These are phyloP conservation scores for Pseudogymnoascus sp. DNA, from an alignment of 2,329 filamentous ascomycete genomes.

Conservation along the genomic window DNA sequence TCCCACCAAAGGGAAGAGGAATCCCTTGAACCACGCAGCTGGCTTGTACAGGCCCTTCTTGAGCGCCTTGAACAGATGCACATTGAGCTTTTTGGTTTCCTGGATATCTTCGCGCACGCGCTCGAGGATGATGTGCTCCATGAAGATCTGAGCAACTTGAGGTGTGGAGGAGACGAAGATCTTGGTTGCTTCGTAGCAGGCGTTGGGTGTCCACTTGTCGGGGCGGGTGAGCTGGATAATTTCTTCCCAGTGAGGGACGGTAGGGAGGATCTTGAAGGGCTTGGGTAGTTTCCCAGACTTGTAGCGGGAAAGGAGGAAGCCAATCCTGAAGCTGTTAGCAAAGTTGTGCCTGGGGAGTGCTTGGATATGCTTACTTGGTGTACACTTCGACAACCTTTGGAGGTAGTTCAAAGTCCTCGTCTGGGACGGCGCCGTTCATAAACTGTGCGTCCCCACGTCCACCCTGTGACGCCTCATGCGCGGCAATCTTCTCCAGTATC, in stretches of 20 bases:
- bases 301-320: constrained; percentile 81
- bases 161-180: constrained; percentile 87
- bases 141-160: constrained; percentile 70
- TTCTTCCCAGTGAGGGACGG: constrained; percentile 84
- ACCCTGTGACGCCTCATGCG: constrained; percentile 65
- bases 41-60: constrained; percentile 94
- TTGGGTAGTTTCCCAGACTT: constrained; percentile 96
- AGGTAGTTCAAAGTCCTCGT: constrained; percentile 79
- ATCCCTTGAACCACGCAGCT: constrained; percentile 91
- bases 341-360: constrained; percentile 10
- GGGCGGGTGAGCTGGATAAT: constrained; percentile 79
- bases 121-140: constrained; percentile 79
- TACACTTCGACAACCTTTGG: constrained; percentile 92
- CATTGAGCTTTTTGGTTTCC: constrained; percentile 89
- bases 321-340: constrained; percentile 49
- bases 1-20: constrained; percentile 81
- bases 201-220: constrained; percentile 66
- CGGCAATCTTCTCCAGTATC: constrained; percentile 89
- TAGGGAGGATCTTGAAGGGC: constrained; percentile 93
- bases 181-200: constrained; percentile 79
- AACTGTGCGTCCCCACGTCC: constrained; percentile 24
- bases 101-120: constrained; percentile 89
- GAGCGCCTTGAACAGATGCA: constrained; percentile 87
- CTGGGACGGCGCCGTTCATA: constrained; percentile 36
- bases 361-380: constrained; percentile 55